These are phyloP conservation scores for Neodidymelliopsis sp. DNA, from an alignment of 2,329 filamentous ascomycete genomes.

Conservation along the genomic window DNA sequence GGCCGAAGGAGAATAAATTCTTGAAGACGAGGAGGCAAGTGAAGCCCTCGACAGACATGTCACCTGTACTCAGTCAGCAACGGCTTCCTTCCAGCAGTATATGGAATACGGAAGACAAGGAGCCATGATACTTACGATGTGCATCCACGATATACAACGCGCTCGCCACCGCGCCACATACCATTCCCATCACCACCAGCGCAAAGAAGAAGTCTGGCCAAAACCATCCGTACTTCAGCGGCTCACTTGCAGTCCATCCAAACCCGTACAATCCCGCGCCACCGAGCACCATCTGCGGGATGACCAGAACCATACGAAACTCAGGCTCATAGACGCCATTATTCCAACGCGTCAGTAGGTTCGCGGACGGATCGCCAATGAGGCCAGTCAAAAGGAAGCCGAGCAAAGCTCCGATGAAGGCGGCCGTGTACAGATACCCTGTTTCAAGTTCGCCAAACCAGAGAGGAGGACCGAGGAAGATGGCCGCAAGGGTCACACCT, in stretches of 20 bases:
- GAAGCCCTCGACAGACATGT: slow-evolving; percentile 86
- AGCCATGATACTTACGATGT: slow-evolving; percentile 66
- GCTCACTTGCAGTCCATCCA: slow-evolving; percentile 73
- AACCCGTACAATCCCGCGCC: slow-evolving; percentile 85
- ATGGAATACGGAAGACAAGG: neutral
- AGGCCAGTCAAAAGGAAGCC: slow-evolving; percentile 80
- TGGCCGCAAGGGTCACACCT: slow-evolving; percentile 81
- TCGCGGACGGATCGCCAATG: slow-evolving; percentile 76
- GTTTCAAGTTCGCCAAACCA: slow-evolving; percentile 85
- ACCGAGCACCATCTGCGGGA: slow-evolving; percentile 81
- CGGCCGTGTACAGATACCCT: slow-evolving; percentile 80
- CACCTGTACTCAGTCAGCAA: slow-evolving; percentile 57
- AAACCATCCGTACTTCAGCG: slow-evolving; percentile 70
- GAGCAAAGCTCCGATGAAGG: slow-evolving; percentile 81
- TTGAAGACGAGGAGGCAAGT: slow-evolving; percentile 93
- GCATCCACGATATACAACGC: slow-evolving; percentile 92
- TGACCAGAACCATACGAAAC: slow-evolving; percentile 82
- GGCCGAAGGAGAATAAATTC: slow-evolving; percentile 86
- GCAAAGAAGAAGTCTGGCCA: slow-evolving; percentile 83
- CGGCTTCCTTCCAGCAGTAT: neutral
- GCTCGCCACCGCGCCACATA: slow-evolving; percentile 85
- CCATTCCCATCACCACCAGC: slow-evolving; percentile 87
- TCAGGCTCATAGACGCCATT: slow-evolving; percentile 88
- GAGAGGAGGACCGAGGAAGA: slow-evolving; percentile 82
- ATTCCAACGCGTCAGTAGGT: slow-evolving; percentile 75